Evolutionary conservation across 2,329 filamentous ascomycete genomes (phyloP), one percentile per base, ranked within the genome.

Genomic region (Fusarium austroafricanum): DNA sequence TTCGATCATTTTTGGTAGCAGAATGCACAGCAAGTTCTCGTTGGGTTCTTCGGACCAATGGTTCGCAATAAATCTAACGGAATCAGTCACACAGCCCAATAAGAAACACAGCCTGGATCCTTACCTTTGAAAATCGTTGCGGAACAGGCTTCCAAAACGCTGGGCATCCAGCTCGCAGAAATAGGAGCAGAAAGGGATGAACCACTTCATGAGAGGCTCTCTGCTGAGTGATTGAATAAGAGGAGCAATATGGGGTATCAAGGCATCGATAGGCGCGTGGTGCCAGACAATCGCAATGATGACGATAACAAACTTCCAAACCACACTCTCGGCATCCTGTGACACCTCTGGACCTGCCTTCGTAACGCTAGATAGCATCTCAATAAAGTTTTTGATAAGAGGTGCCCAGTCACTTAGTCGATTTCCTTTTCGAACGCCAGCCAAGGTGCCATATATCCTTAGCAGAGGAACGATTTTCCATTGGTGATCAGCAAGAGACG

Each of bases 181-280:
- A 52, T 92, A 90, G 15, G 90, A 90, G 78, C 93, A 97, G 78
- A 98, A 97, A 0, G 89, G 86, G 42, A 98, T 85, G 76, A 97
- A 98, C 82, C 90, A 90, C 51, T 80, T 80, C 73, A 90, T 87
- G 72, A 94, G 85, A 2, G 85, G 84, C 43, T 91, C 88, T 51
- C 86, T 86, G 5, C 87, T 89, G 46, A 97, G 80, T 5, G 82
- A 81, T 33, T 90, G 87, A 75, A 88, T 86, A 44, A 97, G 83
- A 5, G 87, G 79, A 17, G 87, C 85, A 57, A 94, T 86, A 37
- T 87, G 86, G 2, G 92, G 87, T 40, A 97, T 89, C 35, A 96
- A 81, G 9, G 90, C 86, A 71, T 97, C 92, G 76, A 97, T 89
- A 2, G 94, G 89, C 8, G 93, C 91, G 69, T 89, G 86, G 70